Conservation (phyloP, 305 asterid species). For the Andrographis paniculata region DNA sequence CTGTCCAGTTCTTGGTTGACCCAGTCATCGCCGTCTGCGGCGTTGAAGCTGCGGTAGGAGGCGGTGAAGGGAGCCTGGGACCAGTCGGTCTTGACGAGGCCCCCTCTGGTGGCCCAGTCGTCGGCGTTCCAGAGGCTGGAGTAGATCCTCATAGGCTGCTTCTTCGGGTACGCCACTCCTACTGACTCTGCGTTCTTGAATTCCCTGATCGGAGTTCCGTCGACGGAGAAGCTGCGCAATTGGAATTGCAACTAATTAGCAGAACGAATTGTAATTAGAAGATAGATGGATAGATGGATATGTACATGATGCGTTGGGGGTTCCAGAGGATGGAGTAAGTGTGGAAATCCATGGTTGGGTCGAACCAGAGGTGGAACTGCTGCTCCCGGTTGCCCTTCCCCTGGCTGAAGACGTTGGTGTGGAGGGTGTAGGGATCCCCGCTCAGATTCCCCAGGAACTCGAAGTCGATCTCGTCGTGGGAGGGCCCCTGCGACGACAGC, state of each 20-base stretch:
- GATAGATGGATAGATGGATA: neutral
- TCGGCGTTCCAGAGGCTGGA: slow-evolving; percentile 13
- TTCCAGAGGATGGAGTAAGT: slow-evolving; percentile 14
- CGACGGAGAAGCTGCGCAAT: slow-evolving; percentile 6
- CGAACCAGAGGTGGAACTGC: slow-evolving; percentile 12
- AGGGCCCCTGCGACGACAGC: slow-evolving; percentile 7
- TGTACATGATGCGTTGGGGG: slow-evolving; percentile 5
- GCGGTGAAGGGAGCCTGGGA: slow-evolving; percentile 7
- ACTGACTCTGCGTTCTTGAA: slow-evolving; percentile 2
- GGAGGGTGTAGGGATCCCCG: slow-evolving; percentile 10
- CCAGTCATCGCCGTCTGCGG: slow-evolving; percentile 16
- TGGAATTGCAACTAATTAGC: neutral
- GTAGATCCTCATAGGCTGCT: slow-evolving; percentile 8
- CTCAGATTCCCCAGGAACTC: slow-evolving; percentile 11
- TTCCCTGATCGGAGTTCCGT: slow-evolving; percentile 2
- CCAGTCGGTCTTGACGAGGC: slow-evolving; percentile 14
- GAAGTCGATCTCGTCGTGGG: slow-evolving; percentile 13
- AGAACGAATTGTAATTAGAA: neutral
- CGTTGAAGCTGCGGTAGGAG: slow-evolving; percentile 4
- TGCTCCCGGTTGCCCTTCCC: slow-evolving; percentile 13
- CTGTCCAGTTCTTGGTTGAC: slow-evolving; percentile 21
- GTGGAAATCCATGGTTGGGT: slow-evolving; percentile 7
- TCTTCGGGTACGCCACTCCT: slow-evolving; percentile 5
- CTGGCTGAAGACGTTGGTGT: slow-evolving; percentile 14
- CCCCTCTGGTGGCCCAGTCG: slow-evolving; percentile 12